Conservation (phyloP, 2,329 filamentous ascomycete species). For the Fusarium sp. region DNA sequence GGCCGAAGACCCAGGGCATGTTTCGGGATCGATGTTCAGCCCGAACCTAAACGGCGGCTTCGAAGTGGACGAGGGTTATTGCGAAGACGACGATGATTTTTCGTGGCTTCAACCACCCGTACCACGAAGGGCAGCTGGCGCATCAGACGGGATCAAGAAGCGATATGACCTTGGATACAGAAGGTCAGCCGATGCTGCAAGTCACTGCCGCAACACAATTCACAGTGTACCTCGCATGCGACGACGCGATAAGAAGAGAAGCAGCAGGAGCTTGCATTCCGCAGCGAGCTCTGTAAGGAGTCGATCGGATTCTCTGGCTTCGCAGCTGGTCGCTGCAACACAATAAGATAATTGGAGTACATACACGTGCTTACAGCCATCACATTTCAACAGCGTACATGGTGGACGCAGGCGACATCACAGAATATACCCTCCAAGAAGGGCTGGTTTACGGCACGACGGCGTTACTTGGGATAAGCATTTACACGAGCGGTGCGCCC, state of each 20-base stretch:
- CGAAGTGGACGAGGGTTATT: constrained; percentile 50
- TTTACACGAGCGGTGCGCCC: constrained; percentile 41
- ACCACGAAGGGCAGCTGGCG: constrained; percentile 13
- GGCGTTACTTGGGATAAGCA: constrained; percentile 41
- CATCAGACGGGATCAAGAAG: constrained; percentile 35
- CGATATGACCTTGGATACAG: constrained; percentile 43
- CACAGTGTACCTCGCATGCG: constrained; percentile 46
- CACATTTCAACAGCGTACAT: constrained; percentile 6
- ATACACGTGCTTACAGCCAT: background rate
- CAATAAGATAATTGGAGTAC: constrained; percentile 6
- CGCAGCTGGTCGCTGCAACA: constrained; percentile 7
- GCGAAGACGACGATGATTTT: constrained; percentile 45
- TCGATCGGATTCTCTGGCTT: constrained; percentile 4
- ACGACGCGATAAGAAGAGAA: constrained; percentile 46
- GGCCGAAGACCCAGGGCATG: constrained; percentile 7
- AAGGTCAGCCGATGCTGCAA: constrained; percentile 45
- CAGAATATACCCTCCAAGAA: constrained; percentile 8
- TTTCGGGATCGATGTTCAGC: constrained; percentile 6
- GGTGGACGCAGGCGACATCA: constrained; percentile 24
- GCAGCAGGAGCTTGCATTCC: constrained; percentile 20
- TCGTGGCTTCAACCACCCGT: constrained; percentile 44
- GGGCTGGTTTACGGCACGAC: constrained; percentile 19
- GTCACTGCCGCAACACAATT: constrained; percentile 42
- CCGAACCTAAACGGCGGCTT: constrained; percentile 21
- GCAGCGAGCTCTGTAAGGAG: constrained; percentile 14